Evolutionary conservation across 345 rosid genomes (phyloP).

Genomic region (Rhodomyrtus tomentosa): DNA sequence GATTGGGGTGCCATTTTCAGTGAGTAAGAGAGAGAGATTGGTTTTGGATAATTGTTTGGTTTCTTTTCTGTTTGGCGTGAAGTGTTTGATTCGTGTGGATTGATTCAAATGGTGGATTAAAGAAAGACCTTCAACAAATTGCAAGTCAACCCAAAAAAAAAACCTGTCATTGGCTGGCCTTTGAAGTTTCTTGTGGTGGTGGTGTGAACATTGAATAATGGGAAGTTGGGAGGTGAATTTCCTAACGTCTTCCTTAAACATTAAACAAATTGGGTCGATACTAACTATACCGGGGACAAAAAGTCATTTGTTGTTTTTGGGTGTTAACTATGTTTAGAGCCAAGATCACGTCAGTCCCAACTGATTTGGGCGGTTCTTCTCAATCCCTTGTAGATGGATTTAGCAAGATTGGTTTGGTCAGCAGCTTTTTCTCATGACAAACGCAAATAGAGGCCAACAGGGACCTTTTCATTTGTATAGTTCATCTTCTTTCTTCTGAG

Average conservation of each 20-base stretch:
- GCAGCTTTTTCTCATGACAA: not conserved
- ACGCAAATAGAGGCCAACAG: not conserved
- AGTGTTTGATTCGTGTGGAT: not conserved
- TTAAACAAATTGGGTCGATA: not conserved
- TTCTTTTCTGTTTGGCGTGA: not conserved
- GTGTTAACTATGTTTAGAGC: not conserved
- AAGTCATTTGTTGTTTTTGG: not conserved
- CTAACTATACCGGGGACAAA: not conserved
- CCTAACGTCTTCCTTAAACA: not conserved
- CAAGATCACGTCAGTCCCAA: not conserved
- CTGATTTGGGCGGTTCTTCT: not conserved
- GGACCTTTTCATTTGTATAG: not conserved
- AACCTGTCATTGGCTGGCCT: not conserved
- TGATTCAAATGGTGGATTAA: not conserved
- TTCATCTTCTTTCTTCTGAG: not conserved
- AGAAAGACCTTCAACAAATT: not conserved
- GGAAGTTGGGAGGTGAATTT: not conserved
- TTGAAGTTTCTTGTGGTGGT: not conserved
- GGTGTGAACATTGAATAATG: not conserved
- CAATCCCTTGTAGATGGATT: not conserved
- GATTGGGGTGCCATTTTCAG: constrained; percentile 28
- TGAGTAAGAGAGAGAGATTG: not conserved
- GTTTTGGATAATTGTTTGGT: not conserved
- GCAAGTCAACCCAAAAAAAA: not conserved
- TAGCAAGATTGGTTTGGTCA: not conserved